Evolutionary conservation across 805 yeast species (phyloP).

Genomic region (Zygosaccharomyces bisporus): DNA sequence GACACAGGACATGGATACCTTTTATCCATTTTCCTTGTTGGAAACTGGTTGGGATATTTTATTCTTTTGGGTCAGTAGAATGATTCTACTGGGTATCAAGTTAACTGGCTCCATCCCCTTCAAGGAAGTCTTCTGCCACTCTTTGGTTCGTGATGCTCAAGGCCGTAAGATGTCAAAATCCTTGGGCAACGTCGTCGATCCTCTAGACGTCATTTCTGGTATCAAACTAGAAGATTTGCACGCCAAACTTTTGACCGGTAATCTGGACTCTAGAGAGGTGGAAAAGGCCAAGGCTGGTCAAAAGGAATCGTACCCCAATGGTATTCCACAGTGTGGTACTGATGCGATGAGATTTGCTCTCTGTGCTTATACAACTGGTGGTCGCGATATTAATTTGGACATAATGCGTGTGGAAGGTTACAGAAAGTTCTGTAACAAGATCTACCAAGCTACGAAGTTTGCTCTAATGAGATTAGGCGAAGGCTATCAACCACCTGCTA

Average conservation of each 20-base stretch:
- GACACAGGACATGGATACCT: constrained; percentile 67
- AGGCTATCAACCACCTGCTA: constrained; percentile 76
- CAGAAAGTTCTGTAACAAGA: constrained; percentile 99
- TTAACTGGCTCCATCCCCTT: constrained; percentile 90
- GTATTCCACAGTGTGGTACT: constrained; percentile 99
- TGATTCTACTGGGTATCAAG: constrained; percentile 88
- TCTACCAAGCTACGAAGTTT: constrained; percentile 97
- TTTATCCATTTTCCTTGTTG: constrained; percentile 87
- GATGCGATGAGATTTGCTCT: constrained; percentile 97
- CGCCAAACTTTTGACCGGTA: constrained; percentile 72
- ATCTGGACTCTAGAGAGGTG: constrained; percentile 84
- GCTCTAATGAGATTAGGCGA: constrained; percentile 90
- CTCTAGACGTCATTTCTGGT: constrained; percentile 90
- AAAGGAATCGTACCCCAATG: constrained; percentile 84
- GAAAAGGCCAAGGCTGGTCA: constrained; percentile 87
- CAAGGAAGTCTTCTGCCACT: constrained; percentile 96
- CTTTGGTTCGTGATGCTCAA: constrained; percentile 97
- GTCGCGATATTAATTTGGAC: constrained; percentile 95
- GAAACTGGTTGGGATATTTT: constrained; percentile 99
- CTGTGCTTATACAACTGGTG: constrained; percentile 98
- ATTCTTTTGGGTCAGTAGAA: constrained; percentile 98
- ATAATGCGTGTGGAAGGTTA: constrained; percentile 96
- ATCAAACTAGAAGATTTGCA: constrained; percentile 75
- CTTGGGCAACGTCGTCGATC: constrained; percentile 94
- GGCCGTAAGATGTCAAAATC: constrained; percentile 99